Evolutionary conservation across 345 rosid species (phyloP), one percentile per base, ranked within the genome.

Genomic region (Euphorbia lathyris): DNA sequence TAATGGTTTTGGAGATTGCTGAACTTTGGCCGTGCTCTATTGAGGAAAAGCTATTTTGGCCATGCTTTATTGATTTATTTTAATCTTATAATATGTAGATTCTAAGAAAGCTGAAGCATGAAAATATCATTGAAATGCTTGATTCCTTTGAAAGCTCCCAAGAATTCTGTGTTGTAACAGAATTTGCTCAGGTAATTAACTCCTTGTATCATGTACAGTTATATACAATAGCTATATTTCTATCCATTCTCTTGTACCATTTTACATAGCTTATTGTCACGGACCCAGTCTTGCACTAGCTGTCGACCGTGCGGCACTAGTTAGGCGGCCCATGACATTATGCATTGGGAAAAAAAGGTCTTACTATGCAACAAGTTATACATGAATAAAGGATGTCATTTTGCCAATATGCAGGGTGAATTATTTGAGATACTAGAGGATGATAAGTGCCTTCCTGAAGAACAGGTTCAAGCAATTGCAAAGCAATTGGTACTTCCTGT

Each of bases 161-260:
- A 72, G 99, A 95, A 79, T 95, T 95, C 66, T 95, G 99, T 70
- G 99, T 95, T 30, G 97, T 95, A 65, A 95, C 99, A 0, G 99
- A 95, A 79, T 92, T 95, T 81, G 99, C 96, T 12, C 99, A 95
- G 76, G 99, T 92, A 78, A 26, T 55, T 61, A 42, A 68, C 74
- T 50, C 51, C 56, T 58, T 69, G 50, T 66, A 25, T 59, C 12
- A 10, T 29, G 12, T 16, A 16, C 61, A 58, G 17, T 4, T 32
- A 36, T 10, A n/a, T n/a, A n/a, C n/a, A n/a, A 61, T 10, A 22
- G 20, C 12, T n/a, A 0, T 19, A 26, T 16, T 13, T 45, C 12
- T 47, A 8, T 65, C 13, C 4, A 11, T 47, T 65, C 7, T 45
- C 5, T 25, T 26, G 7, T 47, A 43, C 9, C 55, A 53, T 20